Evolutionary conservation across 331 rosid species (phyloP).

Genomic region (Phaseolus coccineus): DNA sequence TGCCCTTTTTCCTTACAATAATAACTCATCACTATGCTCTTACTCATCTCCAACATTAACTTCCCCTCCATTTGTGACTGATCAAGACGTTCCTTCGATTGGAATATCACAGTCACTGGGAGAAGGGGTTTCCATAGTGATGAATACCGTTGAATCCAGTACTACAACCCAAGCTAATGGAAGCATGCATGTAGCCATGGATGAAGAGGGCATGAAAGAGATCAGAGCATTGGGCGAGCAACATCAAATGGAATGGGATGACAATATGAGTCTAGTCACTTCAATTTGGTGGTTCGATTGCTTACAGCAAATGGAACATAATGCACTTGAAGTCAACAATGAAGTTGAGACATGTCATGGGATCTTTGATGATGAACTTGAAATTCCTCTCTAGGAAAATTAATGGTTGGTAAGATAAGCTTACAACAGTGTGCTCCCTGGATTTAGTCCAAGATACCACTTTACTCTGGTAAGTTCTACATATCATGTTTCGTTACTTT

Average conservation of each 20-base stretch:
- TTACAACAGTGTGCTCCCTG: constrained; percentile 52
- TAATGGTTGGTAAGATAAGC: constrained; percentile 44
- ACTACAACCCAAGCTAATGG: constrained; percentile 40
- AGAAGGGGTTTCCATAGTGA: constrained; percentile 46
- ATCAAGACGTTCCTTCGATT: constrained; percentile 52
- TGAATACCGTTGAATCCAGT: constrained; percentile 37
- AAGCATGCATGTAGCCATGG: constrained; percentile 68
- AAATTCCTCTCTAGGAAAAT: constrained; percentile 68
- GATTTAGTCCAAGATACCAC: constrained; percentile 56
- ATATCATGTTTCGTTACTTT: background rate
- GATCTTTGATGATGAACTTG: constrained; percentile 51
- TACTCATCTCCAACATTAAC: constrained; percentile 46
- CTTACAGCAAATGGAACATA: constrained; percentile 59
- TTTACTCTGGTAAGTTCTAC: constrained; percentile 64
- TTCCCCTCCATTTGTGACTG: constrained; percentile 47
- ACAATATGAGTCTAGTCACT: constrained; percentile 64
- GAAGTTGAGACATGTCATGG: constrained; percentile 51
- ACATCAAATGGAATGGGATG: constrained; percentile 82
- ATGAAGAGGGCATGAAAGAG: constrained; percentile 78
- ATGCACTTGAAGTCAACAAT: constrained; percentile 39
- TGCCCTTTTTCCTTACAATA: constrained; percentile 50
- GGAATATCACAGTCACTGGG: constrained; percentile 49
- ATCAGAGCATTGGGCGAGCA: constrained; percentile 71
- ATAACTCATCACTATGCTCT: constrained; percentile 43
- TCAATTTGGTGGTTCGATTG: constrained; percentile 77